Conservation (phyloP, 345 rosid species). For the Microthlaspi erraticum region DNA sequence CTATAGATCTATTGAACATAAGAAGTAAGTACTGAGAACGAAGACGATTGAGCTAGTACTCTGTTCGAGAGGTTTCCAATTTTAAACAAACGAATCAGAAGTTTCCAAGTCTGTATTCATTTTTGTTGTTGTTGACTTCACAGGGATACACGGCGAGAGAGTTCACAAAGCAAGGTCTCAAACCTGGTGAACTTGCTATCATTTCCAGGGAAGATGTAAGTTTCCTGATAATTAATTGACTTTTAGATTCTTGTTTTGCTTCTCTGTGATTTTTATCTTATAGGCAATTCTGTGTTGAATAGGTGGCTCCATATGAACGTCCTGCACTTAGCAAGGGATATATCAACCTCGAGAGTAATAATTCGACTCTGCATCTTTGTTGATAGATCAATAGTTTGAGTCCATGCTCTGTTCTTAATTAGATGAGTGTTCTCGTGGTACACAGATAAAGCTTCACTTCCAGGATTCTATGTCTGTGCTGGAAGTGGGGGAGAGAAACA, state of each 20-base stretch:
- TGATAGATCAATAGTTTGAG: not conserved
- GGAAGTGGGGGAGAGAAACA: slow-evolving; percentile 92
- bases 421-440: slow-evolving; percentile 14
- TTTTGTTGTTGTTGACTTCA: not conserved
- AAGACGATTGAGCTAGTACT: slow-evolving; percentile 17
- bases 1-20: slow-evolving; percentile 17
- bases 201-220: slow-evolving; percentile 76
- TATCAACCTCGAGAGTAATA: slow-evolving; percentile 60
- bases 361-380: not conserved
- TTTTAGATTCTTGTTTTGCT: not conserved
- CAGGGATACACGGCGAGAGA: slow-evolving; percentile 90
- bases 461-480: slow-evolving; percentile 78
- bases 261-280: slow-evolving; percentile 1
- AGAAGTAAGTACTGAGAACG: not conserved
- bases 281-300: slow-evolving; percentile 1
- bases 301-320: slow-evolving; percentile 89
- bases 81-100: not conserved
- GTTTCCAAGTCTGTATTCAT: not conserved
- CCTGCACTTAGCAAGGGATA: slow-evolving; percentile 97
- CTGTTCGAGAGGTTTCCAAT: not conserved
- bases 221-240: not conserved
- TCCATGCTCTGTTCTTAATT: not conserved
- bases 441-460: slow-evolving; percentile 53
- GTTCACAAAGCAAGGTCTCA: slow-evolving; percentile 72
- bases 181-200: slow-evolving; percentile 81